Base-by-base conservation (phyloP, 352 stramenopile species). In the Globisporangium iwayamae region DNA sequence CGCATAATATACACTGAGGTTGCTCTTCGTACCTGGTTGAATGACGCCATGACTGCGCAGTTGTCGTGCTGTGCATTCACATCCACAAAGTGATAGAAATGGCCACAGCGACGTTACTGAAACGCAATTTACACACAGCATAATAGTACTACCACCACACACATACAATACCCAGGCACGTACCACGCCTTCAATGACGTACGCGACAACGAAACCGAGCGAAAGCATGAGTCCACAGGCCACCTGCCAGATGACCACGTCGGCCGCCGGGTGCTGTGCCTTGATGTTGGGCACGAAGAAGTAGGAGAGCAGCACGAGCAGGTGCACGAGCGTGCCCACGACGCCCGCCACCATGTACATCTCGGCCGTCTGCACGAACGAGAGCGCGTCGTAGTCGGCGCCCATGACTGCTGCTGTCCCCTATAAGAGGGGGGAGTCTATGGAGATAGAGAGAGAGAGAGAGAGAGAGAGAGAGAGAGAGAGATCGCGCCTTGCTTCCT, bases 191-290 rank as follows among this genome's bases (percentile, higher is more conserved):
- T 77, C 67, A 46, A 74, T 65, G 32, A 78, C 70, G 62, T 88
- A 92, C 32, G 78, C 68, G 30, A 78, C 66, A 25, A 95, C 62
- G 51, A 88, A 87, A 30, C 86, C 83, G 11, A 78, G 45, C 25
- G 73, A 81, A 47, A 73, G 68, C 69, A 95, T 78, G 55, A 91
- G 69, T 0, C 78, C 81, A 51, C 81, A 90, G 46, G 75, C 66
- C 28, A 84, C 83, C 43, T 95, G 86, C 84, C 84, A 95, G 62
- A 89, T 68, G n/a, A 95, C 79, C 62, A 95, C 73, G 41, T 84
- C 63, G 2, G 83, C 86, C 11, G 82, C 83, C 28, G 86, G 86
- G 62, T 95, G 86, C 55, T 95, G 86, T 60, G 80, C 79, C 50
- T 86, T 85, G 71, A 95, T 85, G 60, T 78, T 89, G 14, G 86